A percentile compares a stretch with the other conserved stretches of the same genome.
These are phyloP conservation scores for Kwoniella mangroviensis DNA, from an alignment of 768 basidiomycete species.

Conservation along the genomic window DNA sequence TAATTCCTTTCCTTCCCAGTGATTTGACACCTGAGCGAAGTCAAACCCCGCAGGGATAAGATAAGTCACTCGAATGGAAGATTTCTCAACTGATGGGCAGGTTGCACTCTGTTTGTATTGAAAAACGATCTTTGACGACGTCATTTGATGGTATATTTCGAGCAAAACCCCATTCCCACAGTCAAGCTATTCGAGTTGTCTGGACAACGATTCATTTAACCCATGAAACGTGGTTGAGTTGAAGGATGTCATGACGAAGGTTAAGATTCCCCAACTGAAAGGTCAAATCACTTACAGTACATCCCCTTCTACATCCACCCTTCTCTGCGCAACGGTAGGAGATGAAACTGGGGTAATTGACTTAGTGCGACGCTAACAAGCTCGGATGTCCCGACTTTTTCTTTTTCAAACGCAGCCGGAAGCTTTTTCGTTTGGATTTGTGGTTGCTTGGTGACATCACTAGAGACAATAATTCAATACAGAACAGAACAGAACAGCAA, in stretches of 20 bases:
- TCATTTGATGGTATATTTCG: background rate
- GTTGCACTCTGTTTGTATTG: background rate
- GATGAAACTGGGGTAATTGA: constrained; percentile 17
- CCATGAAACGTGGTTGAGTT: background rate
- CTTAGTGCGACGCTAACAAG: constrained; percentile 11
- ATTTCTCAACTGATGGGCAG: background rate
- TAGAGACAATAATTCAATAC: background rate
- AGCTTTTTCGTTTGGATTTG: background rate
- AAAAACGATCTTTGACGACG: background rate
- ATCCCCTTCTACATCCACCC: background rate
- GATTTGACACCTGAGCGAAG: background rate
- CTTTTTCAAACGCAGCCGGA: background rate
- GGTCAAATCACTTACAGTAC: background rate
- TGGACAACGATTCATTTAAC: constrained; percentile 4
- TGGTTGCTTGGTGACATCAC: background rate
- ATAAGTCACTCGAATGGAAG: background rate
- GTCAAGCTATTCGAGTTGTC: background rate
- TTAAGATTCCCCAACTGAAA: background rate
- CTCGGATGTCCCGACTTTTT: background rate
- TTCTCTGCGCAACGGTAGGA: constrained; percentile 4
- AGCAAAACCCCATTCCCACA: constrained; percentile 8
- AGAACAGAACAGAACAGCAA: too few relatives aligned
- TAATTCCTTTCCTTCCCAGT: background rate
- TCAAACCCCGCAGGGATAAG: constrained; percentile 9
- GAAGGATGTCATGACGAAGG: background rate